phyloP scores from a whole-genome alignment of 2,329 filamentous ascomycete genomes.

The Blastomyces silverae region DNA sequence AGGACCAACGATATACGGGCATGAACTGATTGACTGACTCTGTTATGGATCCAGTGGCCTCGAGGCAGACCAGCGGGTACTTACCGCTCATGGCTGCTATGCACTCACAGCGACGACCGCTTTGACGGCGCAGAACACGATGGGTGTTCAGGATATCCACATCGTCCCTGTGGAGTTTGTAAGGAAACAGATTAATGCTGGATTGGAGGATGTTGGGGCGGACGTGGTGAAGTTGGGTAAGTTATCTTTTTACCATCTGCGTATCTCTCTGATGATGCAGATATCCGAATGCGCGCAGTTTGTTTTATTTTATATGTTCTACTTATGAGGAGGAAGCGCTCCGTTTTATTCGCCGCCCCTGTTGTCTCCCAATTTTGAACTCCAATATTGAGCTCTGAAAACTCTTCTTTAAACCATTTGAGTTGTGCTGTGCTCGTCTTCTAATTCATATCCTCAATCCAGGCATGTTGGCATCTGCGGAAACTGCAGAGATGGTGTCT shows the following conservation, averaged over 20 bases:
- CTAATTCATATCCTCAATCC: background rate
- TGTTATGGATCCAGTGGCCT: slow-evolving; percentile 57
- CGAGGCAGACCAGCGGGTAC: slow-evolving; percentile 92
- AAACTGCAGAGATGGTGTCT: slow-evolving; percentile 63
- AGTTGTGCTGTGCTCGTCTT: background rate
- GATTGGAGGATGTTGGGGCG: slow-evolving; percentile 72
- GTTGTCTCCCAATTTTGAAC: background rate
- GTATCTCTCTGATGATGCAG: too few species aligned
- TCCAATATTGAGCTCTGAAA: background rate
- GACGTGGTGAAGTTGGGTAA: slow-evolving; percentile 89
- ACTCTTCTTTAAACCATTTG: background rate
- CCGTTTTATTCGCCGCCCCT: background rate
- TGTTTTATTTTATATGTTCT: background rate
- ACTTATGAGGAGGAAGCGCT: background rate
- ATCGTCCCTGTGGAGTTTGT: slow-evolving; percentile 72
- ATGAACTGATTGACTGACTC: background rate
- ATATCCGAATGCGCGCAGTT: background rate
- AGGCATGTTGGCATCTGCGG: slow-evolving; percentile 77
- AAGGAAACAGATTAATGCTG: slow-evolving; percentile 75
- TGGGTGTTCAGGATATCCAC: slow-evolving; percentile 74
- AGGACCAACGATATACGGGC: background rate
- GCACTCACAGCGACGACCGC: slow-evolving; percentile 94
- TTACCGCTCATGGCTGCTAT: slow-evolving; percentile 87
- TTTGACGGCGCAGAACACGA: slow-evolving; percentile 91
- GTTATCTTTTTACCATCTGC: slow-evolving; percentile 22